Evolutionary conservation across 2,329 filamentous ascomycete genomes (phyloP).

Genomic region (Metarhizium guizhouense): DNA sequence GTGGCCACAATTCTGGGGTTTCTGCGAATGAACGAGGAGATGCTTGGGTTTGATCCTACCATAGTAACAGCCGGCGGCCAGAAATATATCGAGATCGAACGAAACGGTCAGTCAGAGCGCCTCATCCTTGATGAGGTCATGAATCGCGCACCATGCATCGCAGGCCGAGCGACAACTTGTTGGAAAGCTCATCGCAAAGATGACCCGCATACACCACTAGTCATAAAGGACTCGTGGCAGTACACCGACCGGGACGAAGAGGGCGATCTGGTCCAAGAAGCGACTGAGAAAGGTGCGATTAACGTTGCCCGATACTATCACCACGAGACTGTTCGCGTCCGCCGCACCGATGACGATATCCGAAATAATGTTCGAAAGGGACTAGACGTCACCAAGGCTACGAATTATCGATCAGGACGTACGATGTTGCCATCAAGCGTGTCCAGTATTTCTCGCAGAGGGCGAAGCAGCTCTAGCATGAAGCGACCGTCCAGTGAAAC

Average conservation of each 20-base stretch:
- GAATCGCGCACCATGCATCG: conserved; percentile 22
- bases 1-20: conserved; percentile 26
- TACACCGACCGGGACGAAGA: conserved; percentile 23
- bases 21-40: conserved; percentile 14
- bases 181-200: conserved; percentile 33
- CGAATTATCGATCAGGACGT: conserved; percentile 4
- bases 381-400: conserved; percentile 21
- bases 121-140: conserved; percentile 32
- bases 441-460: neutral
- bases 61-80: conserved; percentile 20
- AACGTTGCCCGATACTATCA: conserved; percentile 34
- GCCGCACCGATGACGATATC: conserved; percentile 24
- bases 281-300: conserved; percentile 20
- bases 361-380: conserved; percentile 21
- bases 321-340: conserved; percentile 29
- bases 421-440: too few relatives aligned
- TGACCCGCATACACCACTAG: conserved; percentile 21
- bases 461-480: neutral
- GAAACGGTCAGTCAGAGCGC: conserved; percentile 26
- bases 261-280: conserved; percentile 28
- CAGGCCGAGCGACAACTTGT: conserved; percentile 32
- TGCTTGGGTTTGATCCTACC: conserved; percentile 35
- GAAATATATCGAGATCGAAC: conserved; percentile 30
- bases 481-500: conserved; percentile 23
- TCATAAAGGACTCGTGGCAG: conserved; percentile 39